phyloP scores from a whole-genome alignment of 2,329 filamentous ascomycete genomes.

The Rosellinia necatrix region DNA sequence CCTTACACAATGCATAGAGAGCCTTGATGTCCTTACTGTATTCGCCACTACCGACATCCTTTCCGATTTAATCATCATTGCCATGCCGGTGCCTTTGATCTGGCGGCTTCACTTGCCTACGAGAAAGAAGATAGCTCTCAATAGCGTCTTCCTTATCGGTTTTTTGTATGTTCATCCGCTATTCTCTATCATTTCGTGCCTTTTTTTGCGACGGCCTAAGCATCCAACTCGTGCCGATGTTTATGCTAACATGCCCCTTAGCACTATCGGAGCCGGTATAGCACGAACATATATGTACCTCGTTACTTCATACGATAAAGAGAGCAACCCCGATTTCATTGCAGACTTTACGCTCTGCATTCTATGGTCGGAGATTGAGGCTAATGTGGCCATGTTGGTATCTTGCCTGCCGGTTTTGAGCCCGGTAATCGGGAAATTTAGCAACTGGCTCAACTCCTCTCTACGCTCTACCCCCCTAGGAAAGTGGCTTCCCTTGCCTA shows the following conservation, averaged over 20 bases:
- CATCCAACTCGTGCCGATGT: too few species aligned
- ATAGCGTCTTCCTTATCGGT: slow-evolving; percentile 18
- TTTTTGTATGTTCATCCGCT: slow-evolving; percentile 28
- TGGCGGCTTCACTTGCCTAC: slow-evolving; percentile 16
- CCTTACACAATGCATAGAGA: slow-evolving; percentile 15
- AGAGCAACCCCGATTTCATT: slow-evolving; percentile 27
- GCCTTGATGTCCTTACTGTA: slow-evolving; percentile 17
- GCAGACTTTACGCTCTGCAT: slow-evolving; percentile 23
- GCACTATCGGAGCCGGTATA: slow-evolving; percentile 25
- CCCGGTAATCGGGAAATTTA: neutral
- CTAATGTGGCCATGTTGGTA: slow-evolving; percentile 24
- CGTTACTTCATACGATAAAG: slow-evolving; percentile 22
- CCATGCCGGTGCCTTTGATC: slow-evolving; percentile 22
- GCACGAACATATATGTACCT: slow-evolving; percentile 23
- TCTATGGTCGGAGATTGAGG: slow-evolving; percentile 26
- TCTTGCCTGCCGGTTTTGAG: slow-evolving; percentile 17
- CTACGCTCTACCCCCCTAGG: neutral
- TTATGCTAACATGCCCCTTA: neutral
- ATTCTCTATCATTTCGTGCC: too few species aligned
- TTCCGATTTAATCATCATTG: slow-evolving; percentile 24
- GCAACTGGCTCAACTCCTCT: neutral
- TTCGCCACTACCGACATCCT: slow-evolving; percentile 20
- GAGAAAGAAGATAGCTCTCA: slow-evolving; percentile 18
- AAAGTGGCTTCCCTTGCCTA: slow-evolving; percentile 2
- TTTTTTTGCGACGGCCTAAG: too few species aligned